phyloP scores from a whole-genome alignment of 2,329 filamentous ascomycete genomes.

The Trichoderma sp. region DNA sequence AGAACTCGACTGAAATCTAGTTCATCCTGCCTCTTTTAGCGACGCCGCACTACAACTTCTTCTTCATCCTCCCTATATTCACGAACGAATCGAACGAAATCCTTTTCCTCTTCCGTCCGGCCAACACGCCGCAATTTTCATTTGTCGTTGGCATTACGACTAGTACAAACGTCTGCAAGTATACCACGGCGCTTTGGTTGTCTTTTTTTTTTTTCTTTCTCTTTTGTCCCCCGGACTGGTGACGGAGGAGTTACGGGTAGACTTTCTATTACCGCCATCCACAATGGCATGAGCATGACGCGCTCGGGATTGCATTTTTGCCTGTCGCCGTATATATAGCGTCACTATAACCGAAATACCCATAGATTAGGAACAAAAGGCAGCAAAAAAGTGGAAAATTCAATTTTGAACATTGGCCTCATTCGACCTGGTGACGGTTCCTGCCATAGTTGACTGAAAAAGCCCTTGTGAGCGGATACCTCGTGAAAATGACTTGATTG shows the following conservation, averaged over 20 bases:
- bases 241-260: neutral
- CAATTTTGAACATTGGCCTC: neutral
- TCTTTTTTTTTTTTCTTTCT: too few relatives aligned
- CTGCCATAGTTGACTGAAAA: too few relatives aligned
- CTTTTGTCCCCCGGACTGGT: neutral
- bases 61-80: neutral
- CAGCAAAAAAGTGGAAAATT: neutral
- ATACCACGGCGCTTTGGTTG: neutral
- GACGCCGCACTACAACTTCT: neutral
- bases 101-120: neutral
- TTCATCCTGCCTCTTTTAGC: neutral
- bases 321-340: constrained; percentile 10
- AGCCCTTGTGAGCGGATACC: too few relatives aligned
- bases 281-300: neutral
- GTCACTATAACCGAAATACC: neutral
- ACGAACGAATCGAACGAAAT: neutral
- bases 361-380: neutral
- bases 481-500: too few relatives aligned
- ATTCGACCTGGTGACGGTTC: too few relatives aligned
- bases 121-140: neutral
- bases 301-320: constrained; percentile 1
- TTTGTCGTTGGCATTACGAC: neutral
- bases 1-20: constrained; percentile 33
- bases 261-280: neutral
- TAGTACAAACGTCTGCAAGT: neutral